phyloP scores from a whole-genome alignment of 1,284 basidiomycete genomes.

The Psilocybe mexicana region DNA sequence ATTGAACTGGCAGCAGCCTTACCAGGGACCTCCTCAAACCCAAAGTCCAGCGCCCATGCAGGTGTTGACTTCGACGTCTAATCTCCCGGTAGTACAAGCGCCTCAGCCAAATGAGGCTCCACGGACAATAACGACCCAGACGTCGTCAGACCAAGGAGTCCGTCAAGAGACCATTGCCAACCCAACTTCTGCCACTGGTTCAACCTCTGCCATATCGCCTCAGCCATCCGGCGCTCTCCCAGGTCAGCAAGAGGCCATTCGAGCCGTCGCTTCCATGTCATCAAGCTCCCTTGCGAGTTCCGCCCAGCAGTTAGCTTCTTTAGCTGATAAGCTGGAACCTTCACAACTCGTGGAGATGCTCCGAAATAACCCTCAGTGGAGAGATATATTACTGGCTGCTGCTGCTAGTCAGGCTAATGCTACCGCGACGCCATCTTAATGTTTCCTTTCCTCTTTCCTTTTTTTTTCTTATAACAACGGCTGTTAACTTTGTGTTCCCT shows the following conservation, averaged over 20 bases:
- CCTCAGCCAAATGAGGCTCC: background rate
- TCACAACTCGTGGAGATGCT: constrained; percentile 36
- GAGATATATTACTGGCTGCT: constrained; percentile 34
- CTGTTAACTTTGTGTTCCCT: no score
- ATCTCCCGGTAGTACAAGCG: background rate
- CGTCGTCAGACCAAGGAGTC: background rate
- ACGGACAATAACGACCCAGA: background rate
- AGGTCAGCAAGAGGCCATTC: background rate
- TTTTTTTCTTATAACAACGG: background rate
- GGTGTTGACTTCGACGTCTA: background rate
- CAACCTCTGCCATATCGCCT: background rate
- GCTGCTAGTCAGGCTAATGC: constrained; percentile 29
- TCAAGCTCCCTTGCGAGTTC: background rate
- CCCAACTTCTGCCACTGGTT: background rate
- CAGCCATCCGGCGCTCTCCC: background rate
- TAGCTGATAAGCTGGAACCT: constrained; percentile 33
- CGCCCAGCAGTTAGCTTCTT: constrained; percentile 25
- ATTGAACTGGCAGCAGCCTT: constrained; percentile 45
- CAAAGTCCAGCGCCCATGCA: background rate
- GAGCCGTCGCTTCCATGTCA: background rate
- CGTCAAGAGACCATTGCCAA: background rate
- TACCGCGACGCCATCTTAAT: background rate
- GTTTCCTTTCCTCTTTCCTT: background rate
- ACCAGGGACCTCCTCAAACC: constrained; percentile 29
- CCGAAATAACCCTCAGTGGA: constrained; percentile 35